Percentiles rank a stretch among this genome's conserved stretches.
Conservation (phyloP, 2,329 filamentous ascomycete species). For the Diaporthe vexans region DNA sequence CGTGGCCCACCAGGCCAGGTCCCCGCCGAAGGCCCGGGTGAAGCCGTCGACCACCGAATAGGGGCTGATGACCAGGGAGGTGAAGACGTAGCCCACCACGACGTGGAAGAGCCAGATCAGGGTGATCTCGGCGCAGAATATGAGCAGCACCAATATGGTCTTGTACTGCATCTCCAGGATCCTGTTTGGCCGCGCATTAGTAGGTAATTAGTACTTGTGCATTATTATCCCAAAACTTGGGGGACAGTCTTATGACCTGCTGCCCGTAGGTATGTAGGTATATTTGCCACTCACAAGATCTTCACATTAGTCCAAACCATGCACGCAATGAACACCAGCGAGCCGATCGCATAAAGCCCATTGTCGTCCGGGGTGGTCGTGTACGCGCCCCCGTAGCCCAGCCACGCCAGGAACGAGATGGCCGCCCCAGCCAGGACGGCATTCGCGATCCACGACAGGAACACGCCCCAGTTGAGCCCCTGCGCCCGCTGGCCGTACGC, state of each 20-base stretch:
- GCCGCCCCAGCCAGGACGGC: conserved; percentile 80
- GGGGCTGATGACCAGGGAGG: conserved; percentile 65
- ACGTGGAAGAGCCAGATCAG: conserved; percentile 83
- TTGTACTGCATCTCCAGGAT: conserved; percentile 86
- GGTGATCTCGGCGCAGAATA: conserved; percentile 69
- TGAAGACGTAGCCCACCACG: conserved; percentile 70
- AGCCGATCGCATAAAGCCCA: conserved; percentile 80
- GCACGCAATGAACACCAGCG: conserved; percentile 78
- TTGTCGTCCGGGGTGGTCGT: conserved; percentile 68
- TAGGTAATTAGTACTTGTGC: neutral
- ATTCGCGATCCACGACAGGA: conserved; percentile 82
- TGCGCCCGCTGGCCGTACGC: conserved; percentile 80
- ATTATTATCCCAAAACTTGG: neutral
- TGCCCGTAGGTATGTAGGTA: too few relatives aligned
- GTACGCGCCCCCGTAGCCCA: conserved; percentile 62
- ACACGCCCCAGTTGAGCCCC: conserved; percentile 82
- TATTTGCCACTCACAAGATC: conserved; percentile 71
- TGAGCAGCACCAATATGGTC: conserved; percentile 71
- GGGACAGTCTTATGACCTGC: neutral
- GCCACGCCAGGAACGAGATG: conserved; percentile 73
- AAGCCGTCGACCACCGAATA: conserved; percentile 81
- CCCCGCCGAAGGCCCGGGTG: conserved; percentile 75
- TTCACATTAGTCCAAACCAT: conserved; percentile 83
- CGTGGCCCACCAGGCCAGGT: conserved; percentile 81
- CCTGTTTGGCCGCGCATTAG: conserved; percentile 54